These are phyloP conservation scores for Sugiyamaella pinicola DNA, from an alignment of 1,139 yeast genomes.

Conservation along the genomic window DNA sequence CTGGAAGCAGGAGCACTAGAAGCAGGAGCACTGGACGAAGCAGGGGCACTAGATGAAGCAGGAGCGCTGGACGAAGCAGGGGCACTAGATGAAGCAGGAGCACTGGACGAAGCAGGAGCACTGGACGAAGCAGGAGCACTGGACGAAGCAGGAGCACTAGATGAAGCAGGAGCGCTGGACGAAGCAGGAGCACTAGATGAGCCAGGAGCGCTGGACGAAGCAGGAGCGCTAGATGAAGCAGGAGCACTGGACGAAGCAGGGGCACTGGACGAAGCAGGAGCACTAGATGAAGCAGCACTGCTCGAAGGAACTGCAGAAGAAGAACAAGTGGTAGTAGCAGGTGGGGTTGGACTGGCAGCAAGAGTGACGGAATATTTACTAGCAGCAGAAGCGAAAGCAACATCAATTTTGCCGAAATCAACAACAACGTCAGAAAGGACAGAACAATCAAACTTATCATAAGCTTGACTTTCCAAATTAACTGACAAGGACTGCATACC, in stretches of 20 bases:
- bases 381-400: conserved; percentile 19
- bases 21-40: conserved; percentile 1
- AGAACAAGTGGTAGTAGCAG: conserved; percentile 7
- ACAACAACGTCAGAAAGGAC: conserved; percentile 2
- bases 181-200: conserved; percentile 15
- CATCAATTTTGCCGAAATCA: conserved; percentile 16
- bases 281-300: background rate
- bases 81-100: conserved; percentile 9
- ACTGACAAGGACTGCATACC: conserved; percentile 18
- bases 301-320: conserved; percentile 4
- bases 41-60: conserved; percentile 6
- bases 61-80: conserved; percentile 6
- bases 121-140: background rate
- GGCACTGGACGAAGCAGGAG: conserved; percentile 1
- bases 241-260: conserved; percentile 1
- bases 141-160: conserved; percentile 17
- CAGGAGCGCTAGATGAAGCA: conserved; percentile 1
- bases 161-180: conserved; percentile 3
- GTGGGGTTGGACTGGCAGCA: conserved; percentile 10
- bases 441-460: conserved; percentile 18
- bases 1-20: conserved; percentile 1
- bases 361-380: conserved; percentile 15
- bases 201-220: conserved; percentile 15
- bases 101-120: conserved; percentile 9
- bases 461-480: conserved; percentile 18